A percentile compares a stretch with the other conserved stretches of the same genome.
Evolutionary conservation across 2,329 filamentous ascomycete species (phyloP).

Genomic region (Ophiosphaerella narmari): DNA sequence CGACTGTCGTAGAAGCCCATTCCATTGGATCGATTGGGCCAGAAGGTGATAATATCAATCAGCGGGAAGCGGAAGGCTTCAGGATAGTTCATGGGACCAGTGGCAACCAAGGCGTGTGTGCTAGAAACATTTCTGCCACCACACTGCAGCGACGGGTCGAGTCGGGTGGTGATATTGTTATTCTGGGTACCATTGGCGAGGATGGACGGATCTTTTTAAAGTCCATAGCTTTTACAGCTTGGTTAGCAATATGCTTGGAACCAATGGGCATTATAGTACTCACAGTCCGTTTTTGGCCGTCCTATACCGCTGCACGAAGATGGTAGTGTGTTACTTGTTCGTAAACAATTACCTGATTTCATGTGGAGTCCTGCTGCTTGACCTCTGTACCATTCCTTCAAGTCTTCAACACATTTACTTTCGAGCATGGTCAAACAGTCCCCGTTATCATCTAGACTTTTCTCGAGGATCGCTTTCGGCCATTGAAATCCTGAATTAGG

Average conservation of each 20-base stretch:
- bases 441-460: background rate
- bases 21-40: background rate
- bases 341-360: too few species aligned
- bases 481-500: background rate
- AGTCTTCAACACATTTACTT: too few species aligned
- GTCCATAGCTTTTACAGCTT: too few species aligned
- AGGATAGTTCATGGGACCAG: background rate
- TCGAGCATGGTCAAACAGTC: background rate
- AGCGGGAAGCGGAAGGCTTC: background rate
- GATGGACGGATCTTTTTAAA: too few species aligned
- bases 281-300: too few species aligned
- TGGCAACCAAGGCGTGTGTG: background rate
- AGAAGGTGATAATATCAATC: background rate
- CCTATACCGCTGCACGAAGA: too few species aligned
- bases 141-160: background rate
- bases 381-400: too few species aligned
- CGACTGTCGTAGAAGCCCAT: background rate
- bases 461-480: background rate
- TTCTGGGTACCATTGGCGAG: too few species aligned
- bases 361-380: too few species aligned
- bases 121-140: background rate
- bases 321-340: too few species aligned
- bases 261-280: too few species aligned
- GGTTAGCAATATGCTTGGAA: too few species aligned
- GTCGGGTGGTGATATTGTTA: background rate